A percentile compares a stretch with the other conserved stretches of the same genome.
Conservation (phyloP, 192 early-diverging fungal genomes). For the Coemansia reversa region DNA sequence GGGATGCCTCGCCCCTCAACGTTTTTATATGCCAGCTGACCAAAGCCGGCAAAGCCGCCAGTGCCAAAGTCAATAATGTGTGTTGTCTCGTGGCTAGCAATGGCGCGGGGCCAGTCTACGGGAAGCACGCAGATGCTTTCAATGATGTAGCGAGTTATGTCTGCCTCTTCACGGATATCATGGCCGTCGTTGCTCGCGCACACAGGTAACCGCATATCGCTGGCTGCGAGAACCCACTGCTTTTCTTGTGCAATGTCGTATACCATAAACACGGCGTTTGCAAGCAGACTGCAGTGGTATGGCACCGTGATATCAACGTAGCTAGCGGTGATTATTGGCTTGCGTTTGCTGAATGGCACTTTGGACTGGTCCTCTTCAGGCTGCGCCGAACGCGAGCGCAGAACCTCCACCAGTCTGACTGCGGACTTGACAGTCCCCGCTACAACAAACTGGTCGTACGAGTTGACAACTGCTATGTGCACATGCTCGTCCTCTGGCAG, state of each 20-base stretch:
- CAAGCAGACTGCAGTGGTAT: constrained; percentile 54
- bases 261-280: background rate
- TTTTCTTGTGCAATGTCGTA: constrained; percentile 12
- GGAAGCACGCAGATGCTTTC: constrained; percentile 63
- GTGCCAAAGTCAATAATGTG: constrained; percentile 96
- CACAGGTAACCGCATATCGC: constrained; percentile 57
- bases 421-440: constrained; percentile 10
- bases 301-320: constrained; percentile 84
- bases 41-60: constrained; percentile 80
- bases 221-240: constrained; percentile 16
- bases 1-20: constrained; percentile 81
- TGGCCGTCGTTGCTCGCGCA: constrained; percentile 77
- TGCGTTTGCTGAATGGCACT: constrained; percentile 75
- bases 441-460: constrained; percentile 21
- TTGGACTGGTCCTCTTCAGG: constrained; percentile 59
- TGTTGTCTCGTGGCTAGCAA: constrained; percentile 58
- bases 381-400: constrained; percentile 10
- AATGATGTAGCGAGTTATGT: constrained; percentile 69
- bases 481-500: background rate
- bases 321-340: constrained; percentile 71
- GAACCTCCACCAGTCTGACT: constrained; percentile 6
- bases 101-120: constrained; percentile 62
- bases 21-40: too few relatives aligned
- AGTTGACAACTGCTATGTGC: constrained; percentile 21
- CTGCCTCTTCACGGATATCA: constrained; percentile 61